phyloP scores from a whole-genome alignment of 352 stramenopile species.

The Phytophthora megakarya region DNA sequence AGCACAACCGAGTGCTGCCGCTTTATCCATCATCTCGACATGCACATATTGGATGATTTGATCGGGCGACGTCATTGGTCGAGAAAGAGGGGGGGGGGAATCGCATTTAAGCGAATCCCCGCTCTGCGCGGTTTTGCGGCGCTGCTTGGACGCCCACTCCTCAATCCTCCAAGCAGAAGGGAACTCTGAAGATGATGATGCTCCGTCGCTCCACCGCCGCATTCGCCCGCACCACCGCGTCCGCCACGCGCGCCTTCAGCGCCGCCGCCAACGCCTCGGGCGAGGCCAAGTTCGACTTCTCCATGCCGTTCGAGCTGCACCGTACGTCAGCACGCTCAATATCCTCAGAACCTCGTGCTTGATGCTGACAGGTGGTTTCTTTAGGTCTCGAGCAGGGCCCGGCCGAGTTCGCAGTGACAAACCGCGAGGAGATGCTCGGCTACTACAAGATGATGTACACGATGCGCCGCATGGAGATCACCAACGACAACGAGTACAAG shows the following conservation, averaged over 20 bases:
- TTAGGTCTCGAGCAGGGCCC: conserved; percentile 77
- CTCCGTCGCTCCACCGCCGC: conserved; percentile 61
- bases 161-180: conserved; percentile 57
- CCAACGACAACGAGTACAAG: conserved; percentile 99
- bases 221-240: conserved; percentile 38
- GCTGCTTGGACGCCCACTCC: conserved; percentile 31
- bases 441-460: conserved; percentile 99
- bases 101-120: conserved; percentile 29
- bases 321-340: conserved; percentile 36
- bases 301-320: conserved; percentile 81
- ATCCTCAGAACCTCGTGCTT: neutral
- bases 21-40: conserved; percentile 27
- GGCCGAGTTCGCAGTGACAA: conserved; percentile 70
- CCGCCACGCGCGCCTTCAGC: conserved; percentile 63
- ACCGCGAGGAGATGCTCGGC: conserved; percentile 95
- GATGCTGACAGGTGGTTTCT: conserved; percentile 1
- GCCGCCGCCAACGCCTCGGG: conserved; percentile 49
- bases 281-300: conserved; percentile 77
- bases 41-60: conserved; percentile 32
- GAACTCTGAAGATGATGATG: conserved; percentile 51
- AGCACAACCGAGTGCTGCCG: neutral
- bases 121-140: conserved; percentile 23
- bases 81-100: neutral
- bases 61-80: conserved; percentile 34
- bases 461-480: conserved; percentile 99